phyloP scores from a whole-genome alignment of 2,329 filamentous ascomycete genomes.

The Penicillium palitans region DNA sequence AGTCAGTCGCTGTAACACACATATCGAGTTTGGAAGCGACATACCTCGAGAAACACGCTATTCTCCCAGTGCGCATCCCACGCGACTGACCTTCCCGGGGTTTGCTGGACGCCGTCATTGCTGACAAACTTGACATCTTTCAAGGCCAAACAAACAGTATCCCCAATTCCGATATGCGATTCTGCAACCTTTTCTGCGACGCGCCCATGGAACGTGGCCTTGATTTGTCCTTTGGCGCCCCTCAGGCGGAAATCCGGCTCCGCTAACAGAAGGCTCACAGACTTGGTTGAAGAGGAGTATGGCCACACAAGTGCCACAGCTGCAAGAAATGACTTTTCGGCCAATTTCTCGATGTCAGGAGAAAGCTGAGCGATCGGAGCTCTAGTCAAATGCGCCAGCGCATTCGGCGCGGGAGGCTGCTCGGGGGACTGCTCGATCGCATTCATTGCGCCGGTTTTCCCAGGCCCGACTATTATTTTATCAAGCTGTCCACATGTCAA shows the following conservation, averaged over 20 bases:
- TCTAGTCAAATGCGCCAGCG: slow-evolving; percentile 24
- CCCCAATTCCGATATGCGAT: slow-evolving; percentile 72
- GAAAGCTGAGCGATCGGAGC: slow-evolving; percentile 46
- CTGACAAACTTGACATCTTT: slow-evolving; percentile 66
- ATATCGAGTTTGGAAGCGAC: neutral
- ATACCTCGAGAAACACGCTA: slow-evolving; percentile 41
- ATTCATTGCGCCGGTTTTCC: slow-evolving; percentile 29
- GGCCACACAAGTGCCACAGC: slow-evolving; percentile 88
- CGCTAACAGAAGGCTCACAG: slow-evolving; percentile 75
- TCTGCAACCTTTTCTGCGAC: slow-evolving; percentile 69
- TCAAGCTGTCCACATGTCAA: slow-evolving; percentile 5
- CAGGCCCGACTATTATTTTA: slow-evolving; percentile 8
- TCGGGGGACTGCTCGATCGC: slow-evolving; percentile 26
- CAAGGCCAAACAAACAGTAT: slow-evolving; percentile 69
- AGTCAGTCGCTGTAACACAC: slow-evolving; percentile 1
- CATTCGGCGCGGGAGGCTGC: slow-evolving; percentile 25
- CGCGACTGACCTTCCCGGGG: slow-evolving; percentile 57
- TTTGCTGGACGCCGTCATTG: slow-evolving; percentile 52
- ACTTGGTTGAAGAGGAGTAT: slow-evolving; percentile 74
- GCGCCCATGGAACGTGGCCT: slow-evolving; percentile 70
- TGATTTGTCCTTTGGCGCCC: slow-evolving; percentile 74
- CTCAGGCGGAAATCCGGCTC: slow-evolving; percentile 83
- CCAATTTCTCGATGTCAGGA: slow-evolving; percentile 33
- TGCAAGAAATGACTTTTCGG: slow-evolving; percentile 57
- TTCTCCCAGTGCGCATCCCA: slow-evolving; percentile 57